Evolutionary conservation across 208 protist genomes (phyloP).

Genomic region (Acanthamoeba culbertsoni): DNA sequence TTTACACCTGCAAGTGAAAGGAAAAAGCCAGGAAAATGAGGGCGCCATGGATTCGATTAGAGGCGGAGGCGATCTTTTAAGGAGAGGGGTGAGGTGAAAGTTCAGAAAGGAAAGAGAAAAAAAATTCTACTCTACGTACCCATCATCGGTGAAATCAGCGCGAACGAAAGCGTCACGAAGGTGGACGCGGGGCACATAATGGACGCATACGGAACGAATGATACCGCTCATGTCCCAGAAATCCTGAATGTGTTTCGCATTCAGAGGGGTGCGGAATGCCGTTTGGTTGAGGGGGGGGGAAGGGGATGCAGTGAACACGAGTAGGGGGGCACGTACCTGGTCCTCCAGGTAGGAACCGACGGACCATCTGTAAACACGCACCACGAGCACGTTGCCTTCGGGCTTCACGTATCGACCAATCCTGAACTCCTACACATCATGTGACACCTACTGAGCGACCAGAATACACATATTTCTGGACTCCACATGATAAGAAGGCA

Average conservation of each 20-base stretch:
- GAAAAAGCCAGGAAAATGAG: no score
- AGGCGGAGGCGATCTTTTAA: no score
- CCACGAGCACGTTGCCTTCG: constrained; percentile 28
- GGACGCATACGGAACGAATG: background rate
- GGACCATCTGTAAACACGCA: constrained; percentile 68
- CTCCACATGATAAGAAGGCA: background rate
- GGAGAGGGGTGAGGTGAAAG: no score
- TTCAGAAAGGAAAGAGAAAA: no score
- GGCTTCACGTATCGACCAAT: background rate
- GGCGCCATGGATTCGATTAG: no score
- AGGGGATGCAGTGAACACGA: background rate
- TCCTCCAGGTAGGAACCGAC: constrained; percentile 80
- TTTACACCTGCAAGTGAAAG: no score
- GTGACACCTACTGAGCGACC: background rate
- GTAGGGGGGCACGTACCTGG: constrained; percentile 45
- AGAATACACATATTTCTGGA: background rate
- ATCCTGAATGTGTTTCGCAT: background rate
- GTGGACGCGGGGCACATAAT: background rate
- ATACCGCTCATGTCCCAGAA: constrained; percentile 62
- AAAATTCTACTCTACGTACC: no score
- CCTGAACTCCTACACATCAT: background rate
- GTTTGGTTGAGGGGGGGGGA: background rate
- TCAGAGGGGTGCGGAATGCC: background rate
- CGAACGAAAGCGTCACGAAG: background rate
- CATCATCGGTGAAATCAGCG: background rate